Percentiles rank a stretch among this genome's conserved stretches.
Evolutionary conservation across 495 filamentous ascomycete species (phyloP).

Genomic region (Lentithecium fluviatile): DNA sequence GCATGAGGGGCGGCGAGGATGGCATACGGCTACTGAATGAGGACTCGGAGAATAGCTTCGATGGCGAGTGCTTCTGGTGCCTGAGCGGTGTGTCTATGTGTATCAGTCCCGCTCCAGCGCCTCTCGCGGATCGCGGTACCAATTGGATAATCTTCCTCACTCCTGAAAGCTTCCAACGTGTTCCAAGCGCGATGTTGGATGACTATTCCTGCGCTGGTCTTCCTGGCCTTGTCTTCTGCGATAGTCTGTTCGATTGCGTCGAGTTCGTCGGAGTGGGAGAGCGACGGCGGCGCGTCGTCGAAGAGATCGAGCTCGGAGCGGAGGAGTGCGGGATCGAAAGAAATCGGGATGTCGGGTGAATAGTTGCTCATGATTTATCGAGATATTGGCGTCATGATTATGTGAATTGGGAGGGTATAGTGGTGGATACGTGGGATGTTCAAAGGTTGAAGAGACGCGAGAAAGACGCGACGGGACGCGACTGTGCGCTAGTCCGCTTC

Average conservation of each 20-base stretch:
- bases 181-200: conserved; percentile 65
- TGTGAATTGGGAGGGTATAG: no score
- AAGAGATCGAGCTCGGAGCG: conserved; percentile 46
- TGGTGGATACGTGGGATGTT: not conserved
- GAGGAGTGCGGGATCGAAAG: conserved; percentile 56
- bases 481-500: not conserved
- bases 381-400: no score
- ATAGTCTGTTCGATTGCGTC: conserved; percentile 55
- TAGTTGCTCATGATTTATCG: conserved; percentile 19
- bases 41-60: conserved; percentile 6
- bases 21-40: conserved; percentile 20
- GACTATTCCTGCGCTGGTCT: conserved; percentile 54
- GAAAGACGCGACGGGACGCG: not conserved
- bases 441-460: not conserved
- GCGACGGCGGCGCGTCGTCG: conserved; percentile 29
- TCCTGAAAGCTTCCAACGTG: conserved; percentile 60
- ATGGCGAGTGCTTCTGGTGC: not conserved
- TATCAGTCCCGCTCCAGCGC: conserved; percentile 2
- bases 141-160: conserved; percentile 58
- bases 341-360: conserved; percentile 42
- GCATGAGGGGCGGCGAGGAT: conserved; percentile 55
- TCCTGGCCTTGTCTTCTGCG: conserved; percentile 51
- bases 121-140: conserved; percentile 25
- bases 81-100: conserved; percentile 26
- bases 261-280: conserved; percentile 60